Evolutionary conservation across 345 rosid species (phyloP).

Genomic region (Chamaenerion angustifolium): DNA sequence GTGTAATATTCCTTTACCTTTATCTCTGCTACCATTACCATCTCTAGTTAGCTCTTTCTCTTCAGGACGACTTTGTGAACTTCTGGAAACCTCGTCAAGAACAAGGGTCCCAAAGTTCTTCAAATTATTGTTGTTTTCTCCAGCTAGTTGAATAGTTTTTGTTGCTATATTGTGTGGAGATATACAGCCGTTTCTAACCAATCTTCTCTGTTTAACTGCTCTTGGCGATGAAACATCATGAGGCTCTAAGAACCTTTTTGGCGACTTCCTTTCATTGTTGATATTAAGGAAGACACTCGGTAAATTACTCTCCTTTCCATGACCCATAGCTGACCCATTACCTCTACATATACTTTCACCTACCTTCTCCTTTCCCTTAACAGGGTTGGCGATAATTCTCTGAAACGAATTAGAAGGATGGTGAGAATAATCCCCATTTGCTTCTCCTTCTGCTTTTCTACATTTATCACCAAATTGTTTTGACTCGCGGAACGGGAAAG

Average conservation of each 20-base stretch:
- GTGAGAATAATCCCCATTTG: slow-evolving; percentile 15
- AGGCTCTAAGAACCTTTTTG: slow-evolving; percentile 12
- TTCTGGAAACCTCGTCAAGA: slow-evolving; percentile 16
- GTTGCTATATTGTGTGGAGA: slow-evolving; percentile 55
- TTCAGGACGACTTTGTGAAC: slow-evolving; percentile 14
- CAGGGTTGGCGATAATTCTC: slow-evolving; percentile 11
- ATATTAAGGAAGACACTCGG: slow-evolving; percentile 18
- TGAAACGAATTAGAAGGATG: slow-evolving; percentile 14
- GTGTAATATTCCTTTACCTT: slow-evolving; percentile 33
- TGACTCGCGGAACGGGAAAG: slow-evolving; percentile 13
- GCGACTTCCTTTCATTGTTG: slow-evolving; percentile 3
- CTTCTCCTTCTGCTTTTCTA: slow-evolving; percentile 11
- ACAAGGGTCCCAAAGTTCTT: slow-evolving; percentile 12
- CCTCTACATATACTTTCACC: slow-evolving; percentile 16
- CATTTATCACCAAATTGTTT: slow-evolving; percentile 9
- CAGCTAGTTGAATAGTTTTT: slow-evolving; percentile 30
- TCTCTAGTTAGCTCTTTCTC: slow-evolving; percentile 36
- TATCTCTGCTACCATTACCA: slow-evolving; percentile 17
- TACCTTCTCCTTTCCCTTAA: slow-evolving; percentile 64
- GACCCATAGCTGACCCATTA: slow-evolving; percentile 19
- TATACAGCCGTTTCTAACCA: slow-evolving; percentile 87
- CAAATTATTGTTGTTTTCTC: slow-evolving; percentile 11
- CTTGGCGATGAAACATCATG: slow-evolving; percentile 19
- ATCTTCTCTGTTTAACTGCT: slow-evolving; percentile 38
- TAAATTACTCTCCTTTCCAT: slow-evolving; percentile 24